phyloP scores from a whole-genome alignment of 495 filamentous ascomycete species.

The Aspergillus biplanus region DNA sequence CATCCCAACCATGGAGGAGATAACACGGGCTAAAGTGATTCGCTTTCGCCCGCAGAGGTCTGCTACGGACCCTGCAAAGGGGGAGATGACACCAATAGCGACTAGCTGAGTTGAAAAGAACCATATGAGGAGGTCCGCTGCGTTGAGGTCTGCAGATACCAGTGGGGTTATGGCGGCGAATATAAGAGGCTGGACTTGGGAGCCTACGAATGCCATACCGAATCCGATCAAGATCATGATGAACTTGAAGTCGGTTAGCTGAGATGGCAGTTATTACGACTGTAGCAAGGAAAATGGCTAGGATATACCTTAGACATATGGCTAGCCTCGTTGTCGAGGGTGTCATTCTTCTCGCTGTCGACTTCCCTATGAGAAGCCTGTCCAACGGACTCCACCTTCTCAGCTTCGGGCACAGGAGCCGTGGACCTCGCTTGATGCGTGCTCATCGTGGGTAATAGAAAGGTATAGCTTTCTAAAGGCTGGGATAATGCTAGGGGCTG shows the following conservation, averaged over 20 bases:
- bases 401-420: no score
- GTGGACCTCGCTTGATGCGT: no score
- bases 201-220: conserved; percentile 15
- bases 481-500: no score
- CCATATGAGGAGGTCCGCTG: conserved; percentile 4
- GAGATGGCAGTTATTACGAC: neutral
- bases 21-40: neutral
- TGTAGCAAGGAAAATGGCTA: neutral
- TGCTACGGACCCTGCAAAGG: conserved; percentile 6
- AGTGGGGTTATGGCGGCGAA: conserved; percentile 5
- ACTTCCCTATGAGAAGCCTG: no score
- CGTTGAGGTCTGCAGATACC: neutral
- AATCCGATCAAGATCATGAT: conserved; percentile 7
- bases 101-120: conserved; percentile 1
- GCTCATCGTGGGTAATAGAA: no score
- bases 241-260: conserved; percentile 1
- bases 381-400: no score
- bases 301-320: neutral
- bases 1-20: conserved; percentile 9
- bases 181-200: conserved; percentile 4
- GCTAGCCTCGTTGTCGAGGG: neutral
- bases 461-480: no score
- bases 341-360: no score
- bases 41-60: conserved; percentile 9
- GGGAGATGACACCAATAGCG: neutral